phyloP scores from a whole-genome alignment of 352 stramenopile genomes.

The Globisporangium spinosum region DNA sequence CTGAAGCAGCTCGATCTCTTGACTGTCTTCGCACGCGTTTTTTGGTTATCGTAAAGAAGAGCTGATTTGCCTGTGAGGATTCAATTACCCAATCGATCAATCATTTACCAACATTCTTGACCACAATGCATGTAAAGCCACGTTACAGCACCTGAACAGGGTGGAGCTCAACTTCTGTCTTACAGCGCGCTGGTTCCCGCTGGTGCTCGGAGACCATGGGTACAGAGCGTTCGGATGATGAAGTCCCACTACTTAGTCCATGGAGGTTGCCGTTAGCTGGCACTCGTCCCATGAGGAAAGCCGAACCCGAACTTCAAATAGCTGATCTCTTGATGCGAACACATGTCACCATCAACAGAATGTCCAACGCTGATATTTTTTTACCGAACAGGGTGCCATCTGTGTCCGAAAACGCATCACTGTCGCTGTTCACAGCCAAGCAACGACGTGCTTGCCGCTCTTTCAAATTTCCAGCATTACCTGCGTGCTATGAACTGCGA shows the following conservation, averaged over 20 bases:
- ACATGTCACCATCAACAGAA: not conserved
- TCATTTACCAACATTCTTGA: not conserved
- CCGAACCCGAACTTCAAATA: not conserved
- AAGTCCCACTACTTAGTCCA: not conserved
- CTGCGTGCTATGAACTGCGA: not conserved
- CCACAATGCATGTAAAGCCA: not conserved
- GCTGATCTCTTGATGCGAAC: not conserved
- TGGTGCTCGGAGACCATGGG: not conserved
- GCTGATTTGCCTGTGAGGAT: not conserved
- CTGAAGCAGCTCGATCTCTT: not conserved
- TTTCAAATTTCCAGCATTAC: not conserved
- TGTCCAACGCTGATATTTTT: not conserved
- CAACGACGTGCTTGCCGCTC: not conserved
- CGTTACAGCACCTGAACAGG: not conserved
- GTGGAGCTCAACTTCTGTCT: not conserved
- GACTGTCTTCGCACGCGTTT: not conserved
- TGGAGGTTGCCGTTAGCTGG: not conserved
- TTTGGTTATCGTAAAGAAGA: not conserved
- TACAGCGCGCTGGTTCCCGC: not conserved
- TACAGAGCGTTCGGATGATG: not conserved
- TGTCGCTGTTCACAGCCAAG: not conserved
- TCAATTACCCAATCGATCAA: conserved; percentile 4
- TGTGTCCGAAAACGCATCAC: not conserved
- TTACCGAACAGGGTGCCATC: not conserved
- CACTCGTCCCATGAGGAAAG: not conserved